Base-by-base conservation (phyloP, 2,329 filamentous ascomycete genomes). In the Ceratocystis colombiana region DNA sequence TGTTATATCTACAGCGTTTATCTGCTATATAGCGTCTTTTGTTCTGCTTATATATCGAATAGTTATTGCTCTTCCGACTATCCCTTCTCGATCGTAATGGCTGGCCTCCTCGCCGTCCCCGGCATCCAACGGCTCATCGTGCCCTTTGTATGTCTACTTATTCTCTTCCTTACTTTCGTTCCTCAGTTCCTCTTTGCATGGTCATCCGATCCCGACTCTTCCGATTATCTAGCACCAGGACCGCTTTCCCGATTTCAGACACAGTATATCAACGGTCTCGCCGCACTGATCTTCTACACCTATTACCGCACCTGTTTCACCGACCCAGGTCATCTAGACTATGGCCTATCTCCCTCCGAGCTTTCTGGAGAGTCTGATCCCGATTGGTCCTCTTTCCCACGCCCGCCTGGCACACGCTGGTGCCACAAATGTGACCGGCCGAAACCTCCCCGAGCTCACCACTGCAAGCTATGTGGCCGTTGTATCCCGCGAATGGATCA, bases 401-500 rank as follows among this genome's bases (percentile, higher is more conserved):
- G 66, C 8, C 64, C 61, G 1, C 69, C 69, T 3, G 69, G 69
- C 64, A 45, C 69, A 50, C 76, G 81, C 64, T 93, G 88, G 88
- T 95, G 90, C 77, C 83, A 82, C 70, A 90, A 89, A 74, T 95
- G 90, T 74, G 77, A 83, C 61, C 82, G 83, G 44, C 84, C 84
- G 12, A 94, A 94, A 72, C 89, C 90, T 1, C 84, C 87, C 0
- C 80, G 90, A 69, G 84, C 89, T 1, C 90, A 94, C 78, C 90
- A 95, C 78, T 95, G 90, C 77, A 86, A 85, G 69, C 82, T 83
- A 70, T 95, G 89, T 76, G 79, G 79, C 69, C 84, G 86, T 71
- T 91, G 88, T 74, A 83, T 91, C 62, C 87, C 88, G 46, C 88
- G 85, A 75, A 92, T 92, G 88, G 88, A 92, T 76, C 88, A 91